Conservation (phyloP, 345 rosid species). For the Salix arbutifolia region DNA sequence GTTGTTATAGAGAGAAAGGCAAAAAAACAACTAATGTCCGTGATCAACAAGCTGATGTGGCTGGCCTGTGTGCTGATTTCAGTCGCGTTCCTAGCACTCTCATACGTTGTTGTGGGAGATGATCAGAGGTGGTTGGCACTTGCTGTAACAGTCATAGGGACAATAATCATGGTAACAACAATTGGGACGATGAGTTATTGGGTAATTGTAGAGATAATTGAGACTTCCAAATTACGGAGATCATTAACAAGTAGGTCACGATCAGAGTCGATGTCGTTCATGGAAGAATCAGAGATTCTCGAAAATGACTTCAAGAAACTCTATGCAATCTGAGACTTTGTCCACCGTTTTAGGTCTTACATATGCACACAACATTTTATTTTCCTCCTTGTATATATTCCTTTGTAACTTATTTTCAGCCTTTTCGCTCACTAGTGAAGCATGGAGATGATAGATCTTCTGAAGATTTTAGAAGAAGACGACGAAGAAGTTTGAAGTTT, state of each 20-base stretch:
- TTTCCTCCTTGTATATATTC: neutral
- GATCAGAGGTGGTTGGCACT: constrained; percentile 55
- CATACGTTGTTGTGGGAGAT: constrained; percentile 70
- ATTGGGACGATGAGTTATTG: constrained; percentile 88
- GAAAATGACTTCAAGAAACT: constrained; percentile 56
- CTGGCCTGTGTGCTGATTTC: constrained; percentile 84
- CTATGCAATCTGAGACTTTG: constrained; percentile 57
- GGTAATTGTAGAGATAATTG: constrained; percentile 64
- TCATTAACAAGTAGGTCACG: constrained; percentile 42
- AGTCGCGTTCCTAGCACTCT: constrained; percentile 67
- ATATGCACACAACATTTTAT: neutral
- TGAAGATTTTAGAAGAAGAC: neutral
- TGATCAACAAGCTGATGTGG: constrained; percentile 96
- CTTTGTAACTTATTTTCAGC: neutral
- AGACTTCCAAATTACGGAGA: constrained; percentile 45
- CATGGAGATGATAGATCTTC: neutral
- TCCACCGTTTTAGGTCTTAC: neutral
- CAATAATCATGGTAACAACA: constrained; percentile 71
- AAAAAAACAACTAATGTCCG: constrained; percentile 77
- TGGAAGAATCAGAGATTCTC: constrained; percentile 61
- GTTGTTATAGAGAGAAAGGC: constrained; percentile 80
- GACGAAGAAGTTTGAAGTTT: neutral
- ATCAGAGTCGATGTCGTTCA: constrained; percentile 47
- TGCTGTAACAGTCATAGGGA: constrained; percentile 53
- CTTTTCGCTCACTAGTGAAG: constrained; percentile 1